Evolutionary conservation across 1,284 basidiomycete species (phyloP).

Genomic region (Trichosporon asahii): DNA sequence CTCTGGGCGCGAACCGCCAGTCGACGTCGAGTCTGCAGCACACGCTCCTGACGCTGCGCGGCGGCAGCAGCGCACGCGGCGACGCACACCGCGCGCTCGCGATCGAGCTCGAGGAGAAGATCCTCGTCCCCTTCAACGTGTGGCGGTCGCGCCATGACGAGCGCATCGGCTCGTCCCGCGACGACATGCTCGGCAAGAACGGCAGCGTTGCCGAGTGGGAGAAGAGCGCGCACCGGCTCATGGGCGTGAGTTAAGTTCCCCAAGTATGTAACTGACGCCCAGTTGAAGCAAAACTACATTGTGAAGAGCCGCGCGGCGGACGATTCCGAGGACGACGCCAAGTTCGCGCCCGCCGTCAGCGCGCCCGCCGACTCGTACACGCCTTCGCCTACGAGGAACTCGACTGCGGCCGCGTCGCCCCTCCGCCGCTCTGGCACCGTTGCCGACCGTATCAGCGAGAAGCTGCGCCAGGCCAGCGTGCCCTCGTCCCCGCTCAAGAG

Average conservation of each 20-base stretch:
- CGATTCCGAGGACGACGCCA: conserved; percentile 83
- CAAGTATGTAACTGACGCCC: conserved; percentile 35
- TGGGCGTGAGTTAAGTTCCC: conserved; percentile 40
- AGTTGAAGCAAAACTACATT: conserved; percentile 68
- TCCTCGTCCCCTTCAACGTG: conserved; percentile 40
- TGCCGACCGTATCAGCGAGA: conserved; percentile 50
- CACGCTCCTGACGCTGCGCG: conserved; percentile 38
- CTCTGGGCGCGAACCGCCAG: conserved; percentile 18
- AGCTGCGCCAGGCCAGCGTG: conserved; percentile 43
- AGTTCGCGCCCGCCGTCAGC: conserved; percentile 66
- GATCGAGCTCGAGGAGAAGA: conserved; percentile 41
- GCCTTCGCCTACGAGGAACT: conserved; percentile 62
- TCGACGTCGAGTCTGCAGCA: conserved; percentile 43
- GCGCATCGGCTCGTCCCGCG: conserved; percentile 36
- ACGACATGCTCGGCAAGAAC: conserved; percentile 55
- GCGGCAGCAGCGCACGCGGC: conserved; percentile 37
- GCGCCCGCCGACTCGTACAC: conserved; percentile 64
- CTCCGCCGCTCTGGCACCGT: conserved; percentile 46
- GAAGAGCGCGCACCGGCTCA: conserved; percentile 50
- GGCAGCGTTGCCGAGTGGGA: conserved; percentile 68
- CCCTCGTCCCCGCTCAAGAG: background rate
- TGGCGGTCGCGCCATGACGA: conserved; percentile 47
- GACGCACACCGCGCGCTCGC: conserved; percentile 44
- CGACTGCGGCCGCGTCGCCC: conserved; percentile 24
- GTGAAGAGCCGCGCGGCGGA: conserved; percentile 74